phyloP scores from a whole-genome alignment of 2,329 filamentous ascomycete species.

The Colletotrichum musicola region DNA sequence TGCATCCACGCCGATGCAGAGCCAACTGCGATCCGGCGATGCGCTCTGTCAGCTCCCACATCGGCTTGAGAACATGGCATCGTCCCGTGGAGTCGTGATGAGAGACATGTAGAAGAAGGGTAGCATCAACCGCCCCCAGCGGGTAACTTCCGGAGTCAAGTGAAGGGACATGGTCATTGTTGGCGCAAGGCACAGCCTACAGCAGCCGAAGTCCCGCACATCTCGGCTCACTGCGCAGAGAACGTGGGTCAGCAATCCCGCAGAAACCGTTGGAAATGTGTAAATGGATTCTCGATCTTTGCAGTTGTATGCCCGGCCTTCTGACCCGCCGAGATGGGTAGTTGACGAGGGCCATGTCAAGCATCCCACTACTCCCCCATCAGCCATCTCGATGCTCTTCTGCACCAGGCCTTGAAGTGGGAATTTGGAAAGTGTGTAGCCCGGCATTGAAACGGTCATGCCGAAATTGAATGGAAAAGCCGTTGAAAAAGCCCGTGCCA shows the following conservation, averaged over 20 bases:
- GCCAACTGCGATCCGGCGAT: not conserved
- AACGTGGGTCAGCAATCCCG: slow-evolving; percentile 7
- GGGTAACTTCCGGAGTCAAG: not conserved
- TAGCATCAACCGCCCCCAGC: not conserved
- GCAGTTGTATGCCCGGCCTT: not conserved
- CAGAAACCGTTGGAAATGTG: not conserved
- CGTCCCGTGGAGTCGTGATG: not conserved
- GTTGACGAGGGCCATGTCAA: not conserved
- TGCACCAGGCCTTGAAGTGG: not conserved
- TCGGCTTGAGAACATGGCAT: not conserved
- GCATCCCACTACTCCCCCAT: not conserved
- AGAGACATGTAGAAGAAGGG: not conserved
- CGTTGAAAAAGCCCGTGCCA: slow-evolving; percentile 13
- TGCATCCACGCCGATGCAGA: not conserved
- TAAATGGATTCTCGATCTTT: not conserved
- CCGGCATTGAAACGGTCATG: not conserved
- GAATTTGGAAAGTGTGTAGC: too few species aligned
- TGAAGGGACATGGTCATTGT: not conserved
- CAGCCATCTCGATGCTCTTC: not conserved
- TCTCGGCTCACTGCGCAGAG: not conserved
- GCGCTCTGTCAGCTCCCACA: not conserved
- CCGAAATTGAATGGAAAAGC: not conserved
- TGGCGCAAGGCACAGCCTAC: slow-evolving; percentile 3
- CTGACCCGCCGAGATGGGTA: too few species aligned
- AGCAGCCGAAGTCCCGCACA: slow-evolving; percentile 3